phyloP scores from a whole-genome alignment of 2,329 filamentous ascomycete species.

The Aspergillus fructus region DNA sequence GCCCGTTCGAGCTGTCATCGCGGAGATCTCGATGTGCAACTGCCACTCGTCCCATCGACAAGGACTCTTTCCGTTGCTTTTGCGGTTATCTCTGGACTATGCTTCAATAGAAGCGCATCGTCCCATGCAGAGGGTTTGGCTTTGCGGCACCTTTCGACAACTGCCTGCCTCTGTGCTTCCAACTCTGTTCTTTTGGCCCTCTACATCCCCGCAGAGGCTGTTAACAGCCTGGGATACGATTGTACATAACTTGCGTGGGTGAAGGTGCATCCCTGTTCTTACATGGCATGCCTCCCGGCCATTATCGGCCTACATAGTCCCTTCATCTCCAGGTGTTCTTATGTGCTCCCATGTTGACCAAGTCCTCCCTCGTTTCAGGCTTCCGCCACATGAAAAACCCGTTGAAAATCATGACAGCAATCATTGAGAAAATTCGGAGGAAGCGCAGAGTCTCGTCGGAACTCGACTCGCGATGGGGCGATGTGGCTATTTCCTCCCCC shows the following conservation, averaged over 20 bases:
- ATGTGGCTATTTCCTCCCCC: conserved; percentile 40
- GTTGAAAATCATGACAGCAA: conserved; percentile 28
- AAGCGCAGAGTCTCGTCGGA: conserved; percentile 37
- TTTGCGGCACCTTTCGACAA: conserved; percentile 3
- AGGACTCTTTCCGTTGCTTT: neutral
- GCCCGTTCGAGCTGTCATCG: conserved; percentile 6
- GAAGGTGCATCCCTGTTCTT: conserved; percentile 5
- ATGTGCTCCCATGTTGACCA: conserved; percentile 12
- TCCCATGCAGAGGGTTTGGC: conserved; percentile 18
- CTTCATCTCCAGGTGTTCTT: neutral
- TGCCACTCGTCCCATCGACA: conserved; percentile 16
- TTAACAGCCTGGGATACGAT: conserved; percentile 1
- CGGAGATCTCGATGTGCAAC: conserved; percentile 22
- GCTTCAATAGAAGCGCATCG: conserved; percentile 26
- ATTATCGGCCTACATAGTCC: conserved; percentile 6
- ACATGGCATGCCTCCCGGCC: neutral
- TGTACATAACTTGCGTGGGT: conserved; percentile 8
- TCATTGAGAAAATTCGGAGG: conserved; percentile 33
- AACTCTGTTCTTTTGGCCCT: neutral
- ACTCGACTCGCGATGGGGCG: conserved; percentile 42
- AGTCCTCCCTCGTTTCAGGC: conserved; percentile 9
- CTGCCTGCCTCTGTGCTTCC: conserved; percentile 1
- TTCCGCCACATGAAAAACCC: conserved; percentile 26
- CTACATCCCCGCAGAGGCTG: neutral
- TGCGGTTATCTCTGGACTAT: conserved; percentile 8